A percentile compares a stretch with the other conserved stretches of the same genome.
These are phyloP conservation scores for Coniochaeta sp. DNA, from an alignment of 2,329 filamentous ascomycete genomes.

Conservation along the genomic window DNA sequence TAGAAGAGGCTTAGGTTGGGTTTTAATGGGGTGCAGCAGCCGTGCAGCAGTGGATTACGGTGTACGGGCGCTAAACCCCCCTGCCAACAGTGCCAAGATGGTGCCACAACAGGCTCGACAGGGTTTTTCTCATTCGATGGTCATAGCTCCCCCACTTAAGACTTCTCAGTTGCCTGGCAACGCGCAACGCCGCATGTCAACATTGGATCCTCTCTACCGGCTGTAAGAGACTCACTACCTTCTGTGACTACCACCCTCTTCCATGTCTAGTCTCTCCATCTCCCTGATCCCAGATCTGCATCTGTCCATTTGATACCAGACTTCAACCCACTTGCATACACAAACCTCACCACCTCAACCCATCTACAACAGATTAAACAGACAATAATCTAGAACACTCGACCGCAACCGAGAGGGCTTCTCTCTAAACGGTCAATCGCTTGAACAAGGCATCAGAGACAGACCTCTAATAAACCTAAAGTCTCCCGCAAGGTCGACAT, in stretches of 20 bases:
- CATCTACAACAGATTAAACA: not conserved
- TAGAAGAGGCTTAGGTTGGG: not conserved
- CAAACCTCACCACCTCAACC: not conserved
- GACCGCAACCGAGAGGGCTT: not conserved
- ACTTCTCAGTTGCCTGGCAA: not conserved
- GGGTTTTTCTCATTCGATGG: not conserved
- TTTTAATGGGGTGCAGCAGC: not conserved
- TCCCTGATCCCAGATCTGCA: not conserved
- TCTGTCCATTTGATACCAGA: not conserved
- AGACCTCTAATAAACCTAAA: not conserved
- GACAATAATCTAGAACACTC: not conserved
- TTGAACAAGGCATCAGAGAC: slow-evolving; percentile 3
- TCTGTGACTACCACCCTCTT: slow-evolving; percentile 1
- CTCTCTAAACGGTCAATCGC: not conserved
- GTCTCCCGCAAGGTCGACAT: slow-evolving; percentile 29
- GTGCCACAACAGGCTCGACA: not conserved
- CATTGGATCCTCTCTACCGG: not conserved
- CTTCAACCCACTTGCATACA: not conserved
- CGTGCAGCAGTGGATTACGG: not conserved
- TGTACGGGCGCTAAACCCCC: not conserved
- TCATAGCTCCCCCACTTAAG: not conserved
- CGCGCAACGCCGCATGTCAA: not conserved
- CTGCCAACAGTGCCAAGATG: not conserved
- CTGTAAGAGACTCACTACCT: no score
- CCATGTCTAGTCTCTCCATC: not conserved